Evolutionary conservation across 2,329 filamentous ascomycete genomes (phyloP), one percentile per base, ranked within the genome.

Genomic region (Bipolaris victoriae): DNA sequence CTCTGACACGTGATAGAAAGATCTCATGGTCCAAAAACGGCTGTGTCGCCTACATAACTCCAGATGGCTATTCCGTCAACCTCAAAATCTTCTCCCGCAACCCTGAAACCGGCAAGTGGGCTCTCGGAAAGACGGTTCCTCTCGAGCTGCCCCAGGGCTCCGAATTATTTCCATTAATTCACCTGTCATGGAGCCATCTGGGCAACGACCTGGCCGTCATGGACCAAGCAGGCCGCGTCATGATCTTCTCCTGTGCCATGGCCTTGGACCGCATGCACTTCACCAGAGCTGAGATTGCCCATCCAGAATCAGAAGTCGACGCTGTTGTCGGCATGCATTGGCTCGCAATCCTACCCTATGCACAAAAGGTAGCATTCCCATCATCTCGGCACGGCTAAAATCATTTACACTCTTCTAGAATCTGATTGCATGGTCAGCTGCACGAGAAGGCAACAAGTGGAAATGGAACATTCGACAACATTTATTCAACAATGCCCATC

Each of bases 11-110:
- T 20, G 16, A 22, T 57, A 96, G 92, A 73, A 87, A 86, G 63
- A 84, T 97, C 52, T 88, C 90, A 29, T 98, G 94, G 93, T 97
- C 94, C 10, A 92, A 88, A 68, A 85, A 87, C 59, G 94, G 94
- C 41, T 92, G 89, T 58, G 91, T 98, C 64, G 93, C 93, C 26
- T 89, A 88, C 52, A 89, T 98, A 64, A 85, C 88, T 18, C 79
- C 85, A 15, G 89, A 93, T 76, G 90, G 90, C 26, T 83, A 84
- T 46, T 83, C 82, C 13, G 80, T 97, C 50, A 87, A 90, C 70
- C 82, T 96, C 44, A 87, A 88, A 57, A 88, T 91, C 71, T 82
- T 97, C 49, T 84, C 86, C 33, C 88, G 89, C 68, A 83, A 88
- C 63, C 83, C 87, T 0, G 82, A 87, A 11, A 84, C 89, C 76